Evolutionary conservation across 2,329 filamentous ascomycete genomes (phyloP).

Genomic region (Botrytis hyacinthi): DNA sequence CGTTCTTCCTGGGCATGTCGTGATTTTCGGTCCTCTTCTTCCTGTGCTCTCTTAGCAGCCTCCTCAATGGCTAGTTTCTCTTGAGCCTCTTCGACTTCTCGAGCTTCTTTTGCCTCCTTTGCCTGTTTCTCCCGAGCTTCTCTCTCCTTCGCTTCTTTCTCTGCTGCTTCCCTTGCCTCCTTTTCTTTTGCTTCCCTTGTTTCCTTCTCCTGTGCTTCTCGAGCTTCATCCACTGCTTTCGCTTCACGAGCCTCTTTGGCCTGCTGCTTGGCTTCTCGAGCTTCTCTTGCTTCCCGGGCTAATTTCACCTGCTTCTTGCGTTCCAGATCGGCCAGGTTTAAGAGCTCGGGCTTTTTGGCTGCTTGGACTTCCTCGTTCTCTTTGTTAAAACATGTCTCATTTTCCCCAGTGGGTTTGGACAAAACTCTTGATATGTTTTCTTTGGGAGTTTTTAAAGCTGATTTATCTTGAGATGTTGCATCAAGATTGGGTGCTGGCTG

Average conservation of each 20-base stretch:
- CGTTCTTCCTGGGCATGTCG: slow-evolving; percentile 34
- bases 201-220: slow-evolving; percentile 34
- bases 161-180: slow-evolving; percentile 31
- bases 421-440: background rate
- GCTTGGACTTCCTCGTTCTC: slow-evolving; percentile 32
- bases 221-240: slow-evolving; percentile 29
- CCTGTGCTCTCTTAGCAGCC: slow-evolving; percentile 32
- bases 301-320: slow-evolving; percentile 28
- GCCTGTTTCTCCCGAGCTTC: slow-evolving; percentile 29
- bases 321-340: slow-evolving; percentile 26
- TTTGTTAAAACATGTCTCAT: slow-evolving; percentile 41
- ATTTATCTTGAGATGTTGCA: slow-evolving; percentile 27
- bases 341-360: slow-evolving; percentile 36
- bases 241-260: slow-evolving; percentile 29
- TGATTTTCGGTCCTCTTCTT: slow-evolving; percentile 35
- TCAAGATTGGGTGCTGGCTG: slow-evolving; percentile 27
- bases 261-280: slow-evolving; percentile 37
- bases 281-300: slow-evolving; percentile 38
- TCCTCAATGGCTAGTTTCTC: slow-evolving; percentile 38
- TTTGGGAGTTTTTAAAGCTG: background rate
- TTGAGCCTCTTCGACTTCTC: slow-evolving; percentile 30
- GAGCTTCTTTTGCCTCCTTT: slow-evolving; percentile 26
- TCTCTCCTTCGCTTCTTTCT: slow-evolving; percentile 19
- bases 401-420: background rate
- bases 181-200: slow-evolving; percentile 36